Percentiles rank a stretch among this genome's conserved stretches.
These are phyloP conservation scores for Microstegium vimineum DNA, from an alignment of 176 grass and related monocot species.

Conservation along the genomic window DNA sequence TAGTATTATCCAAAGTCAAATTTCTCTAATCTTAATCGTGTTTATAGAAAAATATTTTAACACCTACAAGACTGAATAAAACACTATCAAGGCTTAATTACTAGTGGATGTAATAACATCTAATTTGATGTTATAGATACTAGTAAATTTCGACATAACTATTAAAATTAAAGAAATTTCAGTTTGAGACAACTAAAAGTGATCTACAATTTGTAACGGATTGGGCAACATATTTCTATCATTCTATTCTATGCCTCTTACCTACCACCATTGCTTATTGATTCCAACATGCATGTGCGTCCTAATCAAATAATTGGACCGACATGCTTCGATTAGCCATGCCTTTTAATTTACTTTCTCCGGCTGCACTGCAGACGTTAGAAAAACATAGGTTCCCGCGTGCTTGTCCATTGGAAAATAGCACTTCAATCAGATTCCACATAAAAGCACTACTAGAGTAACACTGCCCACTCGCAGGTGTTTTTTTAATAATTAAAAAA, in stretches of 20 bases:
- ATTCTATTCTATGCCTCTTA: slow-evolving; percentile 15
- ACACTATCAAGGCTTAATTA: no score
- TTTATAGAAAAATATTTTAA: background rate
- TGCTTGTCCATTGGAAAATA: slow-evolving; percentile 15
- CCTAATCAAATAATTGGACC: slow-evolving; percentile 35
- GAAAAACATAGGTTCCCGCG: background rate
- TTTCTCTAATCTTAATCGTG: no score
- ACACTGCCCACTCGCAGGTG: background rate
- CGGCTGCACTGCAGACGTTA: background rate
- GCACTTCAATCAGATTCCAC: background rate
- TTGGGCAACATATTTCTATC: background rate
- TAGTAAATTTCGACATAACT: background rate
- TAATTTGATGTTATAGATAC: background rate
- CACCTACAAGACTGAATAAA: background rate
- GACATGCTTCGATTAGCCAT: slow-evolving; percentile 4
- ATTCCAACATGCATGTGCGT: slow-evolving; percentile 7
- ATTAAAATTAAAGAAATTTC: background rate
- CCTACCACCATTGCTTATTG: slow-evolving; percentile 33
- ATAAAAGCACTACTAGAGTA: background rate
- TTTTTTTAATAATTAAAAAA: background rate
- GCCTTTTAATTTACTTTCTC: slow-evolving; percentile 4
- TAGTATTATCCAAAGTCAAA: background rate
- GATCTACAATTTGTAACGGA: background rate
- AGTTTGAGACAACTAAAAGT: background rate
- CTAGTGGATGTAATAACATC: background rate